Evolutionary conservation across 208 protist species (phyloP).

Genomic region (Crithidia bombi): DNA sequence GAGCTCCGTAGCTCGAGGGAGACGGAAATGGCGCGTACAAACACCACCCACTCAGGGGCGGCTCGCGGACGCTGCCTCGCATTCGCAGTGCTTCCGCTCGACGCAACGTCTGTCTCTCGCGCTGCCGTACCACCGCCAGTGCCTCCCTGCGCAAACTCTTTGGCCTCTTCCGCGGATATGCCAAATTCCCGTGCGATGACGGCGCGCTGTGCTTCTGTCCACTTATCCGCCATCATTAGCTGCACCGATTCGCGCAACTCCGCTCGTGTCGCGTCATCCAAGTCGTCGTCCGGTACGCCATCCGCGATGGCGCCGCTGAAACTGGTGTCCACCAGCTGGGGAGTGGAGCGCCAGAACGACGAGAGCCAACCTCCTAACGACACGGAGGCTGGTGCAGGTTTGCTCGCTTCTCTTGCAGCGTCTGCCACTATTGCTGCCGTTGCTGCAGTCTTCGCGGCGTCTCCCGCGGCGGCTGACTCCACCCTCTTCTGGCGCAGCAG

Average conservation of each 20-base stretch:
- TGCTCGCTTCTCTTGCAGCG: background rate
- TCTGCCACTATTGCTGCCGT: constrained; percentile 2
- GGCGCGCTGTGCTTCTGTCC: constrained; percentile 64
- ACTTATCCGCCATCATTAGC: constrained; percentile 57
- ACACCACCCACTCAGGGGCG: constrained; percentile 20
- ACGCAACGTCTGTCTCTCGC: background rate
- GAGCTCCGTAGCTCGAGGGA: constrained; percentile 29
- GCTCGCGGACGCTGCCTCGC: background rate
- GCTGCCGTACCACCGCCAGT: background rate
- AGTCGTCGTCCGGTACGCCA: constrained; percentile 15
- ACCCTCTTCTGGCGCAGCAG: constrained; percentile 24
- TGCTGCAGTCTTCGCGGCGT: background rate
- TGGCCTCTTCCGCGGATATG: constrained; percentile 53
- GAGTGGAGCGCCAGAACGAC: constrained; percentile 25
- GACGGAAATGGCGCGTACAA: constrained; percentile 15
- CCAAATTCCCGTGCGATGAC: constrained; percentile 75
- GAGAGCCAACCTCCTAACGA: constrained; percentile 25
- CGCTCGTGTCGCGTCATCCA: constrained; percentile 36
- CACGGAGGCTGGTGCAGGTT: background rate
- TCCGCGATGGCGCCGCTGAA: background rate
- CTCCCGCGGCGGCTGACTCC: background rate
- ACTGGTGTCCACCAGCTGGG: constrained; percentile 4
- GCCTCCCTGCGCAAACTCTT: constrained; percentile 21
- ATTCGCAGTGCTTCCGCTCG: background rate
- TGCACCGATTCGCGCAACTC: constrained; percentile 63